A percentile compares a stretch with the other conserved stretches of the same genome.
These are phyloP conservation scores for Colletotrichum costaricense DNA, from an alignment of 2,329 filamentous ascomycete genomes.

Conservation along the genomic window DNA sequence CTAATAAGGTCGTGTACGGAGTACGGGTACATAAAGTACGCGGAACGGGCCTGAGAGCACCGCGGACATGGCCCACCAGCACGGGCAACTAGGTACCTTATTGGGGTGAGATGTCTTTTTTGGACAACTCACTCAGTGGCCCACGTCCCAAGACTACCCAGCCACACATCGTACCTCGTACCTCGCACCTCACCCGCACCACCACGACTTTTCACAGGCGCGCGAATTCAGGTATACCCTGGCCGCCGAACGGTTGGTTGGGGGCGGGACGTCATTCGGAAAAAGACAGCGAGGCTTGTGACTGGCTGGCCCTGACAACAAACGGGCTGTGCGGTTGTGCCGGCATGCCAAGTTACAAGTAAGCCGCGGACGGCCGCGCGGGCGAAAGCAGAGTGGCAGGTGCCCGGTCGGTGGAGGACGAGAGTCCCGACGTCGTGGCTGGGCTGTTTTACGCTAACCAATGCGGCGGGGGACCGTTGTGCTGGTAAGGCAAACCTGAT, in stretches of 20 bases:
- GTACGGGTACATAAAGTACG: not conserved
- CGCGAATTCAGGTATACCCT: not conserved
- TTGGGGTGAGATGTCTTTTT: constrained; percentile 17
- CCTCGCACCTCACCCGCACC: not conserved
- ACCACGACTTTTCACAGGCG: not conserved
- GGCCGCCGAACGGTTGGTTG: constrained; percentile 10
- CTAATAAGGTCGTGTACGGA: not conserved
- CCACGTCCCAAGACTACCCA: constrained; percentile 2
- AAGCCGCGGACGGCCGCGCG: constrained; percentile 19
- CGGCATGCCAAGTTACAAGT: constrained; percentile 1
- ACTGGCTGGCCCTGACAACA: constrained; percentile 16
- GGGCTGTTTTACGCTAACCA: constrained; percentile 4
- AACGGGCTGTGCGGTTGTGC: constrained; percentile 22
- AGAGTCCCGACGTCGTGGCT: not conserved
- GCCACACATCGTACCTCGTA: constrained; percentile 14
- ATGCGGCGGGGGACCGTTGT: not conserved
- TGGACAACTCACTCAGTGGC: constrained; percentile 17
- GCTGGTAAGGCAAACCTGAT: not conserved
- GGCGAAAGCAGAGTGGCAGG: constrained; percentile 11
- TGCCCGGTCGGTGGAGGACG: constrained; percentile 6
- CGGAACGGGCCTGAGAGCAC: not conserved
- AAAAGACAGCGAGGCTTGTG: not conserved
- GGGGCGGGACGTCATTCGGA: constrained; percentile 31
- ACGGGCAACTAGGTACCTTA: no score
- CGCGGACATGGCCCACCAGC: not conserved